Evolutionary conservation across 1,139 yeast genomes (phyloP).

Genomic region (Dujonia santamariae): DNA sequence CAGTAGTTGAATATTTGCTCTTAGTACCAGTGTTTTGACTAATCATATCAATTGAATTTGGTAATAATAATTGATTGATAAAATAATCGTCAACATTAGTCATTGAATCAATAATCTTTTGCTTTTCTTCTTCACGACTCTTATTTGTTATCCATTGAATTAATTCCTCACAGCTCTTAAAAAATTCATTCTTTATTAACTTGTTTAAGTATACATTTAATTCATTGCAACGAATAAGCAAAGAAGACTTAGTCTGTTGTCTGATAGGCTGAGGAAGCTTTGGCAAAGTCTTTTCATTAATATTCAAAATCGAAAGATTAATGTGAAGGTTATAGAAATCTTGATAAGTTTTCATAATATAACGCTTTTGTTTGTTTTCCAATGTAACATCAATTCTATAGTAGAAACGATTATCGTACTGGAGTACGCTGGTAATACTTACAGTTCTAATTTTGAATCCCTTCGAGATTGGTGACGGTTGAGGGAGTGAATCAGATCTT

Average conservation of each 20-base stretch:
- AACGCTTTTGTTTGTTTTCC: slow-evolving; percentile 20
- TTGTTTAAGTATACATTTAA: slow-evolving; percentile 33
- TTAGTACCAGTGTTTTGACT: slow-evolving; percentile 9
- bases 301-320: slow-evolving; percentile 14
- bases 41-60: slow-evolving; percentile 22
- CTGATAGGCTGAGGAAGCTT: slow-evolving; percentile 37
- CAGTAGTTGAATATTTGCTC: slow-evolving; percentile 22
- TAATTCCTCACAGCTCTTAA: slow-evolving; percentile 16
- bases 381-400: slow-evolving; percentile 29
- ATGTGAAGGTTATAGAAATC: slow-evolving; percentile 35
- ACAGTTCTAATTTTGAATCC: slow-evolving; percentile 3
- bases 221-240: slow-evolving; percentile 28
- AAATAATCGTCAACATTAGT: slow-evolving; percentile 15
- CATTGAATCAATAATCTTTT: slow-evolving; percentile 6
- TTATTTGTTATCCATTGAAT: slow-evolving; percentile 14
- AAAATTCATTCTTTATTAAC: slow-evolving; percentile 15
- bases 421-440: slow-evolving; percentile 8
- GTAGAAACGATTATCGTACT: slow-evolving; percentile 24
- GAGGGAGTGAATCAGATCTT: neutral
- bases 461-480: slow-evolving; percentile 3
- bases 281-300: slow-evolving; percentile 21
- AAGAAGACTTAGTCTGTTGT: slow-evolving; percentile 14
- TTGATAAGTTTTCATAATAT: slow-evolving; percentile 31
- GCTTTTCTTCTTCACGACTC: slow-evolving; percentile 7
- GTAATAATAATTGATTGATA: slow-evolving; percentile 21